phyloP scores from a whole-genome alignment of 805 yeast species.

The Candida krabiensis region DNA sequence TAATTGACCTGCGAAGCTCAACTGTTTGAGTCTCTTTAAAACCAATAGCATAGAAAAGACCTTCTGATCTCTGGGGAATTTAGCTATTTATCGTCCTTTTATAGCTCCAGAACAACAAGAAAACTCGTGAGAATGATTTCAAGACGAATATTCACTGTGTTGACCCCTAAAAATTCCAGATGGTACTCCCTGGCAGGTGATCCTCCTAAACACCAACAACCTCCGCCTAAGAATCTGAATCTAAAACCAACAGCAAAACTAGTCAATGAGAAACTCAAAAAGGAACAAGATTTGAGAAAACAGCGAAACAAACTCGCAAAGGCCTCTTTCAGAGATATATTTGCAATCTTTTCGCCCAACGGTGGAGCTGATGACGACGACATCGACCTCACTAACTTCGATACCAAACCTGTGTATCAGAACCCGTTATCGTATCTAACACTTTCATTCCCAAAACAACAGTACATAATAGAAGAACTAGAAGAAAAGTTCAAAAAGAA shows the following conservation, averaged over 20 bases:
- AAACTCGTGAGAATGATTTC: no score
- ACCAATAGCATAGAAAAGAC: no score
- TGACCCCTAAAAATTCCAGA: no score
- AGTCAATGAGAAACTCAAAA: slow-evolving; percentile 24
- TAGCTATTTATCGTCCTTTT: no score
- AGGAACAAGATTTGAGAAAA: slow-evolving; percentile 29
- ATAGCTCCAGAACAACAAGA: no score
- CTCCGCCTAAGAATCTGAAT: slow-evolving; percentile 11
- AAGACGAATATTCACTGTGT: no score
- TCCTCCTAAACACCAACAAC: slow-evolving; percentile 6
- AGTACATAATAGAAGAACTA: slow-evolving; percentile 51
- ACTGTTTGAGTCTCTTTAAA: no score
- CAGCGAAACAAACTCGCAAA: slow-evolving; percentile 37
- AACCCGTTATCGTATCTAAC: slow-evolving; percentile 29
- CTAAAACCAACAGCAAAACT: slow-evolving; percentile 25
- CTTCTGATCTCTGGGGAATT: no score
- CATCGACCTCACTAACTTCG: slow-evolving; percentile 32
- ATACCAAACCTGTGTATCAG: slow-evolving; percentile 32
- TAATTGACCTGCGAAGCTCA: no score
- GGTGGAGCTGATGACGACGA: slow-evolving; percentile 33
- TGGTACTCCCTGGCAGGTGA: no score
- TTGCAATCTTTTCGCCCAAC: slow-evolving; percentile 32
- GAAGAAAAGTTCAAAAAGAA: slow-evolving; percentile 44
- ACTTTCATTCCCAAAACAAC: slow-evolving; percentile 54
- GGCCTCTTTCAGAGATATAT: slow-evolving; percentile 41